These are phyloP conservation scores for Penstemon eatonii DNA, from an alignment of 257 asterid genomes.

Conservation along the genomic window DNA sequence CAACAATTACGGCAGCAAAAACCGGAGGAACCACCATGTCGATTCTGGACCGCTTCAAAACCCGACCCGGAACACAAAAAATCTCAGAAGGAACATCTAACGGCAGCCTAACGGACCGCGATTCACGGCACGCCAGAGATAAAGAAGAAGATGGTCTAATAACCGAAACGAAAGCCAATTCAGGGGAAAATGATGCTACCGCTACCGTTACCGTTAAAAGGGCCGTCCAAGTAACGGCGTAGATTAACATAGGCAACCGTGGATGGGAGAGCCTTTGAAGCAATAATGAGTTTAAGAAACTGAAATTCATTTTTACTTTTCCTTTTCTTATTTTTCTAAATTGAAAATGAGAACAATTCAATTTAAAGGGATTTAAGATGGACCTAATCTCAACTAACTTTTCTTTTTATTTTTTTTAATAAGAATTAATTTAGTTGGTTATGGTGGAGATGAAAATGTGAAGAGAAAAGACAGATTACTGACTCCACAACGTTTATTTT, in stretches of 20 bases:
- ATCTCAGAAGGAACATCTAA: conserved; percentile 65
- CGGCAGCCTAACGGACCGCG: conserved; percentile 58
- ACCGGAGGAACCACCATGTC: conserved; percentile 79
- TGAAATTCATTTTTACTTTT: conserved; percentile 38
- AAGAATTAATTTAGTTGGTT: conserved; percentile 38
- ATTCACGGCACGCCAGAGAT: conserved; percentile 44
- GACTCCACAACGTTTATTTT: conserved; percentile 29
- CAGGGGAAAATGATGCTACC: conserved; percentile 75
- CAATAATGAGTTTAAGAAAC: conserved; percentile 40
- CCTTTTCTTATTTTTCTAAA: background rate
- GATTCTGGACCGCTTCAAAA: conserved; percentile 51
- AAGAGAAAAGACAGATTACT: conserved; percentile 23
- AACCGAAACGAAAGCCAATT: conserved; percentile 77
- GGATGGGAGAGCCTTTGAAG: conserved; percentile 34
- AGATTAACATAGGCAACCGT: conserved; percentile 54
- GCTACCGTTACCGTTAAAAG: conserved; percentile 66
- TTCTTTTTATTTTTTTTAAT: background rate
- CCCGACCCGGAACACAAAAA: conserved; percentile 57
- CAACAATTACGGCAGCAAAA: conserved; percentile 72
- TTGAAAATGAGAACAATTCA: background rate
- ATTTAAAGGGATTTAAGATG: conserved; percentile 19
- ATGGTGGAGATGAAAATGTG: conserved; percentile 24
- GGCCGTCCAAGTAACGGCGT: conserved; percentile 78
- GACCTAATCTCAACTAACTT: conserved; percentile 61
- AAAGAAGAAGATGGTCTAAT: conserved; percentile 46